Percentiles rank a stretch among this genome's conserved stretches.
Conservation (phyloP, 108 stramenopile species). For the Poteriospumella lacustris region DNA sequence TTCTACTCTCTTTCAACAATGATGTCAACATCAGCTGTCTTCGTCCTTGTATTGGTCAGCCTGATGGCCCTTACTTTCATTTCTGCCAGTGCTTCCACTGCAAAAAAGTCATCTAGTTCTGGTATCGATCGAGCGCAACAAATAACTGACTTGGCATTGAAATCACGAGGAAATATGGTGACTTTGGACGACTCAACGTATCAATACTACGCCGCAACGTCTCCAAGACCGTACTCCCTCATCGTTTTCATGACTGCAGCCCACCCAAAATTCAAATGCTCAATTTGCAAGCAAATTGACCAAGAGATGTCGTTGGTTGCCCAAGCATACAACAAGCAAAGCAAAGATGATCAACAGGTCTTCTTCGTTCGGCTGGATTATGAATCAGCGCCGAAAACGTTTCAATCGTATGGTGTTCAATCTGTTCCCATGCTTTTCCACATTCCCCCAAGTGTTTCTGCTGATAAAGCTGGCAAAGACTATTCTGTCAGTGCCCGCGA, state of each 20-base stretch:
- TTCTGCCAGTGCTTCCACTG: not conserved
- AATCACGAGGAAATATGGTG: not conserved
- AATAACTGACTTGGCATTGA: not conserved
- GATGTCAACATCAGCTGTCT: not conserved
- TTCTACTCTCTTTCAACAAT: not conserved
- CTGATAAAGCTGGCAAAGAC: not conserved
- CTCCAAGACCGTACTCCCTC: constrained; percentile 6
- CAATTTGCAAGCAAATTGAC: constrained; percentile 4
- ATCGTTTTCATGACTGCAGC: constrained; percentile 26
- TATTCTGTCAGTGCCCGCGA: not conserved
- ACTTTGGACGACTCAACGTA: constrained; percentile 18
- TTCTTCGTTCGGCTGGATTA: constrained; percentile 15
- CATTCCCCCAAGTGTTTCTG: not conserved
- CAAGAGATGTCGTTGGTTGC: not conserved
- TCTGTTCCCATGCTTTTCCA: constrained; percentile 2
- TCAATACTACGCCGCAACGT: not conserved
- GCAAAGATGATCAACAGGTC: not conserved
- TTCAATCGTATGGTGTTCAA: not conserved
- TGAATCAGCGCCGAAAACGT: not conserved
- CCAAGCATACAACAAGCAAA: not conserved
- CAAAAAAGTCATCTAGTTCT: not conserved
- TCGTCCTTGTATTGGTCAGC: not conserved
- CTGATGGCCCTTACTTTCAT: not conserved
- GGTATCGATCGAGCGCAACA: not conserved
- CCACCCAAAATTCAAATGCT: constrained; percentile 9